These are phyloP conservation scores for Tricharina praecox DNA, from an alignment of 495 filamentous ascomycete genomes.

Conservation along the genomic window DNA sequence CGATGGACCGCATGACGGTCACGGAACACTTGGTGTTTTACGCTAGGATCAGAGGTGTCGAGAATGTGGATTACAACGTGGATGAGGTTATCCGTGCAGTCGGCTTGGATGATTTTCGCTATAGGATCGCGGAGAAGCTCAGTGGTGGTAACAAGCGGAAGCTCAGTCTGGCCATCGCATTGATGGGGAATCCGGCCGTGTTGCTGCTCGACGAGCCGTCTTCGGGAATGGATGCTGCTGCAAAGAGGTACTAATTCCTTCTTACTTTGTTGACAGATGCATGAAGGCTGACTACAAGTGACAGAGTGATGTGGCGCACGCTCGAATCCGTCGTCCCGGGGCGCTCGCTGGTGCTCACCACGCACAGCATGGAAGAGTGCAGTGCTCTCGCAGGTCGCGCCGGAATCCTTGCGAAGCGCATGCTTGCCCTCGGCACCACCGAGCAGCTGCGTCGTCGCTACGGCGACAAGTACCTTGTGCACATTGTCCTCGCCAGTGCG, in stretches of 20 bases:
- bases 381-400: constrained; percentile 53
- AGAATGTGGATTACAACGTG: constrained; percentile 46
- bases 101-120: constrained; percentile 40
- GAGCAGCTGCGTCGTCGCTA: constrained; percentile 41
- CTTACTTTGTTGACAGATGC: background rate
- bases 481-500: constrained; percentile 56
- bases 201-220: constrained; percentile 56
- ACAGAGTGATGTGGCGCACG: constrained; percentile 51
- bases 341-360: constrained; percentile 51
- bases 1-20: constrained; percentile 50
- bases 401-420: constrained; percentile 51
- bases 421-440: constrained; percentile 53
- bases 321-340: constrained; percentile 41
- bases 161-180: constrained; percentile 53
- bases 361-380: constrained; percentile 68
- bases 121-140: constrained; percentile 46
- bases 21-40: constrained; percentile 59
- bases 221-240: constrained; percentile 53
- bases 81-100: constrained; percentile 40
- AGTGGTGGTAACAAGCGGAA: constrained; percentile 63
- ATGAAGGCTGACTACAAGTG: background rate
- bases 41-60: constrained; percentile 50
- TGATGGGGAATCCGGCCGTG: constrained; percentile 60
- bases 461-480: constrained; percentile 47
- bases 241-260: constrained; percentile 34